Evolutionary conservation across 805 yeast genomes (phyloP), one percentile per base, ranked within the genome.

Genomic region (Starmerella lactis-condensi): DNA sequence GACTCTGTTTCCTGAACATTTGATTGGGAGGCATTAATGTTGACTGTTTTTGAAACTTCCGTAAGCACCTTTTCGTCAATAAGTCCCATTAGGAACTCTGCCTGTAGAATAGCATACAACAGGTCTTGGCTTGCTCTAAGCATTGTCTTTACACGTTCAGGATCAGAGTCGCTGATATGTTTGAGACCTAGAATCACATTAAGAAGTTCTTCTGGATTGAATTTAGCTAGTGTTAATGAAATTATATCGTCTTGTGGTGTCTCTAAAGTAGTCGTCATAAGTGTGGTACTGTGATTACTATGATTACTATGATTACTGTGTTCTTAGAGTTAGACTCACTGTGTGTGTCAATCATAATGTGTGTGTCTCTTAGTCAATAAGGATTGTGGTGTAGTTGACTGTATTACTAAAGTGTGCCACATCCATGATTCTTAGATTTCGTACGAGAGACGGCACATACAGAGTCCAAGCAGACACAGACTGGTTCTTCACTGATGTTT

Each of bases 381-480:
- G n/a, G n/a, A n/a, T n/a, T n/a, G n/a, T n/a, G n/a, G n/a, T n/a
- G n/a, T n/a, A n/a, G n/a, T n/a, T n/a, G n/a, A n/a, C n/a, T n/a
- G n/a, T n/a, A n/a, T n/a, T n/a, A n/a, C n/a, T n/a, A n/a, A n/a
- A n/a, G n/a, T n/a, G n/a, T n/a, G n/a, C n/a, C n/a, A n/a, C n/a
- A n/a, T n/a, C n/a, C n/a, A 45, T 45, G 81, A 67, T 83, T 42
- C 56, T 76, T 15, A 61, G 98, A 46, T 79, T 89, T 54, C 65
- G 93, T 47, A 62, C 89, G 18, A 78, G 69, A 46, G 76, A 77
- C 42, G 96, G 96, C 6, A 74, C 71, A 66, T 69, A 68, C 49
- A 65, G 96, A 33, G 64, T 77, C 22, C 50, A 57, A 17, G 68
- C 66, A 18, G 68, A 67, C 17, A 53, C 58, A 3, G 29, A 43